Conservation (phyloP, 2,329 filamentous ascomycete species). For the Trichoderma guizhouense region DNA sequence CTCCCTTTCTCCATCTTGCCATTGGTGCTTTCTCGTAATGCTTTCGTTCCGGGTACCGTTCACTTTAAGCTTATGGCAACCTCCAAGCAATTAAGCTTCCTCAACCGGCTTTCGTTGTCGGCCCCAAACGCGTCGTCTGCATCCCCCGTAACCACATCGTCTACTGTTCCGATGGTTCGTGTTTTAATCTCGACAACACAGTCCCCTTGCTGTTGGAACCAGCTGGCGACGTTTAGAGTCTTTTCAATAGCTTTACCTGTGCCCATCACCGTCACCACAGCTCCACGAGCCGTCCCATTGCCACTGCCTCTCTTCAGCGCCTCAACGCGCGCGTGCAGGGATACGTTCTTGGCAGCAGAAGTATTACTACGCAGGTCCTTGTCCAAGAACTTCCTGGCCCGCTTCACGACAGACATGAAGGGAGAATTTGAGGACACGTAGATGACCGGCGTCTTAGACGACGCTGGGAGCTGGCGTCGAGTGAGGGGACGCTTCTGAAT, state of each 20-base stretch:
- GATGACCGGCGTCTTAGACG: constrained; percentile 48
- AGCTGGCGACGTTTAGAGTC: constrained; percentile 58
- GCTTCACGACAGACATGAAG: constrained; percentile 65
- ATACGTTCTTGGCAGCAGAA: constrained; percentile 47
- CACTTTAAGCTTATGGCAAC: constrained; percentile 46
- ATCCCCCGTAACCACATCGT: constrained; percentile 55
- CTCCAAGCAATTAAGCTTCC: constrained; percentile 52
- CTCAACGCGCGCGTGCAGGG: constrained; percentile 46
- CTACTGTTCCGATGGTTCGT: constrained; percentile 61
- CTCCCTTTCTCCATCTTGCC: background rate
- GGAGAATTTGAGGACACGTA: constrained; percentile 64
- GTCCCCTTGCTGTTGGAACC: constrained; percentile 60
- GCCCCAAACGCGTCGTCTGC: constrained; percentile 30
- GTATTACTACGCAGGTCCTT: constrained; percentile 43
- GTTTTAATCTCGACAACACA: constrained; percentile 59
- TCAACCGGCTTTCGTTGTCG: constrained; percentile 40
- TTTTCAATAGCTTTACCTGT: constrained; percentile 65
- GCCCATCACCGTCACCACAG: constrained; percentile 56
- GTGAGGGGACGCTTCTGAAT: constrained; percentile 49
- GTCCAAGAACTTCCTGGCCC: constrained; percentile 61
- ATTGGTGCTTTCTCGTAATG: background rate
- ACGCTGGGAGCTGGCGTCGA: constrained; percentile 39
- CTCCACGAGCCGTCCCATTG: constrained; percentile 28
- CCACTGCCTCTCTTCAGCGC: constrained; percentile 37
- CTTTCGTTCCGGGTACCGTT: constrained; percentile 18